phyloP scores from a whole-genome alignment of 1,284 basidiomycete species.

The Cutaneotrichosporon sp. region DNA sequence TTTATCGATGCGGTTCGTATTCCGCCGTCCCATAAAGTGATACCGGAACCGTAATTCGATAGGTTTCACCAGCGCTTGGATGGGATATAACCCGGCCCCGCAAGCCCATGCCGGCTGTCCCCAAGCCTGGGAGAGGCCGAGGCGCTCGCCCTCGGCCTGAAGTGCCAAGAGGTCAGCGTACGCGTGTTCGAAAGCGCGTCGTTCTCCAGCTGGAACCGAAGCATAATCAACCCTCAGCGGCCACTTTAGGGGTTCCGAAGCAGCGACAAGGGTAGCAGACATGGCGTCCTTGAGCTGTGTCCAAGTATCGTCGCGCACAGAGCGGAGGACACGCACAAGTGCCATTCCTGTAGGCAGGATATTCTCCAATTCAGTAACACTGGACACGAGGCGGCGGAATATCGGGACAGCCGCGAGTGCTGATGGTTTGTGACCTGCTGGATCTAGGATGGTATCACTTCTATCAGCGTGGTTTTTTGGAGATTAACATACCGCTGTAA shows the following conservation, averaged over 20 bases:
- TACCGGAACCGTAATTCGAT: constrained; percentile 87
- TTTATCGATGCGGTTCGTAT: constrained; percentile 93
- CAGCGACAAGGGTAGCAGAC: constrained; percentile 61
- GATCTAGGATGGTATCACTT: constrained; percentile 45
- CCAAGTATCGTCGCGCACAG: constrained; percentile 70
- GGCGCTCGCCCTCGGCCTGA: constrained; percentile 61
- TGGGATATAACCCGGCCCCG: constrained; percentile 65
- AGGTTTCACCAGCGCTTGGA: constrained; percentile 81
- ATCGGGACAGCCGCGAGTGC: constrained; percentile 56
- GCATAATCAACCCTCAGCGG: constrained; percentile 68
- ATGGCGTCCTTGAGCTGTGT: constrained; percentile 65
- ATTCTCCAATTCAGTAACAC: constrained; percentile 57
- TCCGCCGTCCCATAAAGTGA: constrained; percentile 83
- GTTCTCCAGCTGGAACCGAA: constrained; percentile 57
- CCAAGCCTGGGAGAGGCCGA: constrained; percentile 13
- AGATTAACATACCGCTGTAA: constrained; percentile 63
- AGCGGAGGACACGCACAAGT: constrained; percentile 57
- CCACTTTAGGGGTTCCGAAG: constrained; percentile 75
- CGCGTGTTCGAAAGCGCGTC: constrained; percentile 67
- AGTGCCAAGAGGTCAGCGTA: constrained; percentile 73
- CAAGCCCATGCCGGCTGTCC: constrained; percentile 16
- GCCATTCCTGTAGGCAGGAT: constrained; percentile 55
- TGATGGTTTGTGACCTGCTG: constrained; percentile 52
- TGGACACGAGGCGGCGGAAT: constrained; percentile 64
- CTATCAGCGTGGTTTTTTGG: constrained; percentile 22